Percentiles rank a stretch among this genome's conserved stretches.
Evolutionary conservation across 805 yeast genomes (phyloP).

Genomic region (Starmerella vaccinii): DNA sequence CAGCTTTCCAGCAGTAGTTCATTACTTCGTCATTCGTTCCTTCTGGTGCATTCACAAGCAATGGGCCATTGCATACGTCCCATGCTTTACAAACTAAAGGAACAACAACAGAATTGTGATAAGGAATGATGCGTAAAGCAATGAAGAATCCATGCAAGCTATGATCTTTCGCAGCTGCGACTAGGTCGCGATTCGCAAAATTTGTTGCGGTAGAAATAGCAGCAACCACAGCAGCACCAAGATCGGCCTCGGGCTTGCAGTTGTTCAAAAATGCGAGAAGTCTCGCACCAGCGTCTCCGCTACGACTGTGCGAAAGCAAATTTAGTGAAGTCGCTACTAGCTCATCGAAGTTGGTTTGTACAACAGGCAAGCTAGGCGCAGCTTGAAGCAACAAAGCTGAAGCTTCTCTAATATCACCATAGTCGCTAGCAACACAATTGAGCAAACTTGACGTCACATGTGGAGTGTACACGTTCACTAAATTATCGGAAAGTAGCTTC

Average conservation of each 20-base stretch:
- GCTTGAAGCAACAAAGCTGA: constrained; percentile 41
- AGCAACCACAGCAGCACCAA: background rate
- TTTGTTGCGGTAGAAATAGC: constrained; percentile 27
- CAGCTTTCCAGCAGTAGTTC: constrained; percentile 72
- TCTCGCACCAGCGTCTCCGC: constrained; percentile 21
- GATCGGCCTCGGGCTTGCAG: constrained; percentile 22
- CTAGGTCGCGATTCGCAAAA: constrained; percentile 26
- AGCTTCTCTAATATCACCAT: constrained; percentile 59
- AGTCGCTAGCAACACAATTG: constrained; percentile 57
- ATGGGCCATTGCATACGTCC: constrained; percentile 12
- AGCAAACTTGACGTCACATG: constrained; percentile 41
- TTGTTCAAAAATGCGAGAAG: constrained; percentile 10
- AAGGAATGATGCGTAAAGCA: constrained; percentile 29
- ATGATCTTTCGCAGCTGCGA: constrained; percentile 38
- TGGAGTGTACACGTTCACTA: constrained; percentile 38
- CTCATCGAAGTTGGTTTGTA: background rate
- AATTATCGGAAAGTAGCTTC: constrained; percentile 40
- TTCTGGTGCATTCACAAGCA: constrained; percentile 16
- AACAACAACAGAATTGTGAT: background rate
- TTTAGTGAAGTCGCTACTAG: constrained; percentile 6
- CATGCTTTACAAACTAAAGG: constrained; percentile 1
- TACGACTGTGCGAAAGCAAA: constrained; percentile 11
- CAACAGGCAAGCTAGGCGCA: constrained; percentile 31
- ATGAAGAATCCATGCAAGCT: constrained; percentile 65
- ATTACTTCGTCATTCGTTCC: constrained; percentile 30